Base-by-base conservation (phyloP, 768 basidiomycete species). In the Kwoniella botswanensis region DNA sequence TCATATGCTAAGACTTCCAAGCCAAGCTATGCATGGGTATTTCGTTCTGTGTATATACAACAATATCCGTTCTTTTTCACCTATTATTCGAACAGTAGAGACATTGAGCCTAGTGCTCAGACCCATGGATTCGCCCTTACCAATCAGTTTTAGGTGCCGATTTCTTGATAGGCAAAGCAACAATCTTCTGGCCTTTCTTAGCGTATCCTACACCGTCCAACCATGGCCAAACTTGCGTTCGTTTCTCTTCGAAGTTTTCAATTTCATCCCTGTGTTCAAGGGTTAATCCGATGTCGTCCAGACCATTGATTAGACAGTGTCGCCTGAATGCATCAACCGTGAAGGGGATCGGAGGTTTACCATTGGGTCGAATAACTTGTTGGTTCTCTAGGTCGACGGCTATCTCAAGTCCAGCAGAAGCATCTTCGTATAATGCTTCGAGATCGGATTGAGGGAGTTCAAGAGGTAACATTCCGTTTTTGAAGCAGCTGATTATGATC, bases 201-300 rank as follows among this genome's bases (percentile, higher is more conserved):
- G 80, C 84, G 85, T 94, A 97, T 29, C 94, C 94, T 72, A 96
- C 92, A 44, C 96, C 97, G 80, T 99, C 93, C 82, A 98, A 85
- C 97, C 97, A 99, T 5, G 97, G 92, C 94, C 94, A 98, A 68
- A 86, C 82, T 78, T 88, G 85, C 29, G 89, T 91, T 74, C 97
- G 85, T 77, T 88, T 88, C 79, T 87, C 79, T 87, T 99, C 97
- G 77, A 98, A 99, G 54, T 83, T 76, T 70, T 87, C 86, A 74
- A 99, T 97, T n/a, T 87, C 82, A 11, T 85, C 85, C 42, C 86
- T 89, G 82, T 90, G 90, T 83, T 93, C 90, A 86, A 99, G 86
- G 55, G 97, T 99, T 84, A 99, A 86, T 54, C 91, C 94, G 73
- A 99, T 96, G 79, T 98, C 97, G 83, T 99, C 97, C 74, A 98